Evolutionary conservation across 768 basidiomycete species (phyloP).

Genomic region (Cystofilobasidium macerans): DNA sequence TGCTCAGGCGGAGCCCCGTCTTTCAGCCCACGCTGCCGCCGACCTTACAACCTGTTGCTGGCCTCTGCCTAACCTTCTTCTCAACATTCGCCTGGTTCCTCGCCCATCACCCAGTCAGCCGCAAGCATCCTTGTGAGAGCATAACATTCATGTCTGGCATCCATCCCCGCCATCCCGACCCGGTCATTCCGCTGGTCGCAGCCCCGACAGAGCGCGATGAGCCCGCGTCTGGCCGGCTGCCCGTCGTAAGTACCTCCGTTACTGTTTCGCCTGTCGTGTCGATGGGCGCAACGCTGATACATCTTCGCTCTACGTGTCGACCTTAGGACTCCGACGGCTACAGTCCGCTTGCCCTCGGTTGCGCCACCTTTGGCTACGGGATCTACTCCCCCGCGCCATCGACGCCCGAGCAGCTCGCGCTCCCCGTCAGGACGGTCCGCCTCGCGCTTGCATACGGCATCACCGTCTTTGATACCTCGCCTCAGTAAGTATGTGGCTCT

Average conservation of each 20-base stretch:
- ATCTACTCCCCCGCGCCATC: conserved; percentile 31
- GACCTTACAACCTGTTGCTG: no score
- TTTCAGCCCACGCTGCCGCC: no score
- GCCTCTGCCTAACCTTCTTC: no score
- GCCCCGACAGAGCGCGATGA: not conserved
- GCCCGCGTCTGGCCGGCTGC: not conserved
- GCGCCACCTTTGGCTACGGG: conserved; percentile 36
- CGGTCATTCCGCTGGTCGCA: not conserved
- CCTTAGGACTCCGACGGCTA: conserved; percentile 1
- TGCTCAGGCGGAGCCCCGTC: no score
- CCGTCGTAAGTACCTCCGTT: not conserved
- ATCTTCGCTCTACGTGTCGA: not conserved
- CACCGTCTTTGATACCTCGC: conserved; percentile 36
- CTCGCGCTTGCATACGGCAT: conserved; percentile 37
- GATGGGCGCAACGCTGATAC: no score
- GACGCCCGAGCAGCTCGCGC: conserved; percentile 26
- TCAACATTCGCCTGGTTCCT: no score
- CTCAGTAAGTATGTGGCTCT: conserved; percentile 14
- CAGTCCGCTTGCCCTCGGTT: conserved; percentile 35
- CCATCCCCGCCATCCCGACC: not conserved
- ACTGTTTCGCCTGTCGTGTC: not conserved
- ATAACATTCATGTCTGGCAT: not conserved
- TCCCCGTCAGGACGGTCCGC: conserved; percentile 34
- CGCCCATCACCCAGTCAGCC: no score
- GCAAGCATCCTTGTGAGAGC: no score